These are phyloP conservation scores for Collariella sp. DNA, from an alignment of 495 filamentous ascomycete species.

Conservation along the genomic window DNA sequence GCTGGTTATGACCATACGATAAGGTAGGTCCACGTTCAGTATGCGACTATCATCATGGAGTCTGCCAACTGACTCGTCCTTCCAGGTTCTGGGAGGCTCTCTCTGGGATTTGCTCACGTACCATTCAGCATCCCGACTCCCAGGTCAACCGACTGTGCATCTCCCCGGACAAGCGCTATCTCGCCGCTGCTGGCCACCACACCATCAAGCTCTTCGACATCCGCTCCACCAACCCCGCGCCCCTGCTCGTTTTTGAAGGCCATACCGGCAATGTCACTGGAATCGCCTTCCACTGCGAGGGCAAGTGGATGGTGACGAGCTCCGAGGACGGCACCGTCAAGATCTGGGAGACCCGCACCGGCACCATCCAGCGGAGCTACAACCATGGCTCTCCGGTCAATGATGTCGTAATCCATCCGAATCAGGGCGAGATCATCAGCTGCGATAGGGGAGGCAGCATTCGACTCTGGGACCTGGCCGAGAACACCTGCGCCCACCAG, in stretches of 20 bases:
- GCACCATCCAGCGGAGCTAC: slow-evolving; percentile 85
- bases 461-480: slow-evolving; percentile 89
- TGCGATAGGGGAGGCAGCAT: slow-evolving; percentile 92
- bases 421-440: slow-evolving; percentile 94
- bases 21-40: slow-evolving; percentile 48
- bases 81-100: slow-evolving; percentile 94
- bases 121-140: slow-evolving; percentile 94
- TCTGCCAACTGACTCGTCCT: background rate
- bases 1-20: slow-evolving; percentile 99
- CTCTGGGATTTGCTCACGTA: slow-evolving; percentile 93
- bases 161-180: slow-evolving; percentile 91
- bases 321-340: slow-evolving; percentile 96
- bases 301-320: slow-evolving; percentile 99
- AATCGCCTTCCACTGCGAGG: slow-evolving; percentile 94
- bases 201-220: slow-evolving; percentile 97
- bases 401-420: slow-evolving; percentile 95
- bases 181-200: slow-evolving; percentile 90
- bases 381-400: slow-evolving; percentile 79
- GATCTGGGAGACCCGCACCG: slow-evolving; percentile 93
- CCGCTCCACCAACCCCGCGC: slow-evolving; percentile 89
- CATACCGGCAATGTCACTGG: slow-evolving; percentile 94
- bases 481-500: slow-evolving; percentile 95
- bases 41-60: too few relatives aligned
- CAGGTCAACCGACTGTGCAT: slow-evolving; percentile 98
- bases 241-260: slow-evolving; percentile 85